These are phyloP conservation scores for Pseudopediastrum boryanum DNA, from an alignment of 139 green algal genomes.

Conservation along the genomic window DNA sequence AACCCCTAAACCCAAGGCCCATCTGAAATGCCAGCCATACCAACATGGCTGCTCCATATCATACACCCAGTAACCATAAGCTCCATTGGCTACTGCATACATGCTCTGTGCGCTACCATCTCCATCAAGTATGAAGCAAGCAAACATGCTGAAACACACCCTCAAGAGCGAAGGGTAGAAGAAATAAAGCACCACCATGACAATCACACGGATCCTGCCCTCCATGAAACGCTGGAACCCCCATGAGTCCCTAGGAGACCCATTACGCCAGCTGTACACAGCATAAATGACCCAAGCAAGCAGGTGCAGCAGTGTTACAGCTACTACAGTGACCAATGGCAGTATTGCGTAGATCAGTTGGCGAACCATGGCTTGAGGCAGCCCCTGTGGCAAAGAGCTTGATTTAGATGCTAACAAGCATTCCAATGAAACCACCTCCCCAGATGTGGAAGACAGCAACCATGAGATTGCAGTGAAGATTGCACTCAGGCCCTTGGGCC, in stretches of 20 bases:
- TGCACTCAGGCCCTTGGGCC: not conserved
- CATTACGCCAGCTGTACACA: not conserved
- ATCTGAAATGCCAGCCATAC: not conserved
- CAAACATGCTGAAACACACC: not conserved
- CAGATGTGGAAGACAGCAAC: not conserved
- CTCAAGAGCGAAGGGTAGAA: constrained; percentile 2
- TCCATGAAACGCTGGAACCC: not conserved
- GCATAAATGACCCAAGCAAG: not conserved
- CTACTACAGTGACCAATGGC: not conserved
- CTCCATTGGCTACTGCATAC: not conserved
- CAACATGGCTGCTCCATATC: constrained; percentile 11
- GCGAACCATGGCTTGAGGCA: not conserved
- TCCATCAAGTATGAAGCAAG: not conserved
- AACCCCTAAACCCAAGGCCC: not conserved
- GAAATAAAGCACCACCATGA: not conserved
- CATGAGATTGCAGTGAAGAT: not conserved
- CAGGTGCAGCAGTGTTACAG: not conserved
- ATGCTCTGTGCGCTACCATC: not conserved
- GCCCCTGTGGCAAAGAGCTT: not conserved
- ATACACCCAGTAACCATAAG: not conserved
- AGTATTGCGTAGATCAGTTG: not conserved
- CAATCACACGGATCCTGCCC: not conserved
- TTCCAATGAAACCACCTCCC: not conserved
- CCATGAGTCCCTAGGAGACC: not conserved
- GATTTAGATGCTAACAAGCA: not conserved